phyloP scores from a whole-genome alignment of 768 basidiomycete genomes.

The Podaxis mareebaensis region DNA sequence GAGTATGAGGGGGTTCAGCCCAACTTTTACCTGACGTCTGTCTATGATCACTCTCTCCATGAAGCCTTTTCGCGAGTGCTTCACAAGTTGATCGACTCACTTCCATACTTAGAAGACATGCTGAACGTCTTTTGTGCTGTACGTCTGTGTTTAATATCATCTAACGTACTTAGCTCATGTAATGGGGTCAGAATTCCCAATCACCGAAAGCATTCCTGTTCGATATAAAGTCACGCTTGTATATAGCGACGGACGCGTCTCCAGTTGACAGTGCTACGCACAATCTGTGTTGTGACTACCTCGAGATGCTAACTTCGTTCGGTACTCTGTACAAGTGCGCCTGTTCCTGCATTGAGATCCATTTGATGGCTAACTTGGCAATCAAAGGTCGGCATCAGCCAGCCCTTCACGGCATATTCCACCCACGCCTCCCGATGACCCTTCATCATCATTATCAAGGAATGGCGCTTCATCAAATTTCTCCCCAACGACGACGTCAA shows the following conservation, averaged over 20 bases:
- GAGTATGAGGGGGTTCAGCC: conserved; percentile 79
- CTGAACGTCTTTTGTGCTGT: conserved; percentile 85
- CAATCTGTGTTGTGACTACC: conserved; percentile 88
- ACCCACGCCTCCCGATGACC: conserved; percentile 23
- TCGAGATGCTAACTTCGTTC: conserved; percentile 85
- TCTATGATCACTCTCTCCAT: conserved; percentile 89
- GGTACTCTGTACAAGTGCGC: conserved; percentile 81
- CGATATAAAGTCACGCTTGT: conserved; percentile 80
- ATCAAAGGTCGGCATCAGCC: conserved; percentile 15
- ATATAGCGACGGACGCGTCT: conserved; percentile 92
- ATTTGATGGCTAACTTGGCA: conserved; percentile 3
- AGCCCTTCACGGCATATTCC: conserved; percentile 11
- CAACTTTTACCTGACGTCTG: conserved; percentile 89
- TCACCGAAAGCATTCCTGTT: conserved; percentile 94
- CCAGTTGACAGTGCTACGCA: conserved; percentile 89
- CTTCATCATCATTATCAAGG: conserved; percentile 30
- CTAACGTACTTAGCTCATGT: background rate
- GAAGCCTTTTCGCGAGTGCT: conserved; percentile 91
- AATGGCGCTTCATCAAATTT: conserved; percentile 20
- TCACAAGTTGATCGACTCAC: conserved; percentile 81
- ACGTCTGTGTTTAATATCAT: conserved; percentile 21
- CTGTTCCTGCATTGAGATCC: background rate
- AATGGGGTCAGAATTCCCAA: conserved; percentile 71
- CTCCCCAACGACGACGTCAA: conserved; percentile 21
- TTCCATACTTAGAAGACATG: conserved; percentile 85